Evolutionary conservation across 257 asterid genomes (phyloP).

Genomic region (Solanum verrucosum): DNA sequence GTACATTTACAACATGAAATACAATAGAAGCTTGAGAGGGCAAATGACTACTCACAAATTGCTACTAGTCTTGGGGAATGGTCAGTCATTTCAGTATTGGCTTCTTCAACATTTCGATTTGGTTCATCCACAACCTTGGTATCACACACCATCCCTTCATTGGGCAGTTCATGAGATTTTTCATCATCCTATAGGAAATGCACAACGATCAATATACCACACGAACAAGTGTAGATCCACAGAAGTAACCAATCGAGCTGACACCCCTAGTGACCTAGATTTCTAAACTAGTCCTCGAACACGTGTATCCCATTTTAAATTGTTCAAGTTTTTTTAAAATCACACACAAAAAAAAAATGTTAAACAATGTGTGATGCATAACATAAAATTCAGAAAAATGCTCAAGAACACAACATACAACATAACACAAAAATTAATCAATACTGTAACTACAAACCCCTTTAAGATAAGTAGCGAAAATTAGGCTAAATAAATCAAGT

Average conservation of each 20-base stretch:
- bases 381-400: neutral
- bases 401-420: neutral
- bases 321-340: no score
- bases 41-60: conserved; percentile 46
- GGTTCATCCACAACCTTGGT: conserved; percentile 34
- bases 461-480: neutral
- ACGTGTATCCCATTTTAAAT: neutral
- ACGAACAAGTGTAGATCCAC: neutral
- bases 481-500: neutral
- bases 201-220: neutral
- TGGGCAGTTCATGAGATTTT: conserved; percentile 26
- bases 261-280: neutral
- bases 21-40: conserved; percentile 2
- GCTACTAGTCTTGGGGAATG: conserved; percentile 50
- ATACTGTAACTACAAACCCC: neutral
- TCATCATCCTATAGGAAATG: conserved; percentile 48
- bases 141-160: conserved; percentile 29
- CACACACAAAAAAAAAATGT: neutral
- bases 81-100: conserved; percentile 26
- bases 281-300: neutral
- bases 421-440: neutral
- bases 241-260: neutral
- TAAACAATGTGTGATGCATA: neutral
- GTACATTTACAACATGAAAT: neutral
- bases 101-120: conserved; percentile 26